Base-by-base conservation (phyloP, 2,329 filamentous ascomycete genomes). In the Epichloe amarillans region DNA sequence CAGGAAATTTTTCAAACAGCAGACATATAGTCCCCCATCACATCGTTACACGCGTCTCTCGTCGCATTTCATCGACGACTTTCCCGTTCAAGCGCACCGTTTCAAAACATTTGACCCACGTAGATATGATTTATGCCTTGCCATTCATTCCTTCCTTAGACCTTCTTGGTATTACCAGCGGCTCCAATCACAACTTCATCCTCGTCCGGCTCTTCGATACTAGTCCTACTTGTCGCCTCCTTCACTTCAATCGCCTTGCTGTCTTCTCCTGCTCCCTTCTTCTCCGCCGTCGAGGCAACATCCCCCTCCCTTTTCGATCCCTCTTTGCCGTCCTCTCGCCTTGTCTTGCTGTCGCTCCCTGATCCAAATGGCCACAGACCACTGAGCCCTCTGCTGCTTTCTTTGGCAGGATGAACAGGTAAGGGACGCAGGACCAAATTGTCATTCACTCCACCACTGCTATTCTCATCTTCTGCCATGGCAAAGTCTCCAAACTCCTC, bases 401-500 rank as follows among this genome's bases (percentile, higher is more conserved):
- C 69, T 46, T 65, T 67, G 10, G 70, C 66, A 1, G 75, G 76
- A 49, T 80, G 75, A 6, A 80, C 69, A 0, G 75, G 71, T 3
- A 79, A 66, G 2, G 78, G 78, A 56, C 76, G 75, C 50, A 80
- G 64, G 2, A 81, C 68, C n/a, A 74, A 66, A 26, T 67, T 69
- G 12, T 72, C 67, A 3, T 64, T 63, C 33, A 61, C 58, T 7
- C 55, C 60, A 4, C 58, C 56, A n/a, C 49, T 49, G 10, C 26
- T 46, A 26, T 59, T 57, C 11, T 68, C 69, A 47, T 74, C 68
- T 61, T 82, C 80, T 11, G 80, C 76, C 68, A 84, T 79, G 55
- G 79, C 80, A 57, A 84, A 84, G 52, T 85, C 83, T 14, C 81
- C 82, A 66, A 85, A 79, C 58, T 83, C 81, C 55, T 84, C 79